Percentiles rank a stretch among this genome's conserved stretches.
phyloP scores from a whole-genome alignment of 129 eudicot genomes.

The Solidago caesia region DNA sequence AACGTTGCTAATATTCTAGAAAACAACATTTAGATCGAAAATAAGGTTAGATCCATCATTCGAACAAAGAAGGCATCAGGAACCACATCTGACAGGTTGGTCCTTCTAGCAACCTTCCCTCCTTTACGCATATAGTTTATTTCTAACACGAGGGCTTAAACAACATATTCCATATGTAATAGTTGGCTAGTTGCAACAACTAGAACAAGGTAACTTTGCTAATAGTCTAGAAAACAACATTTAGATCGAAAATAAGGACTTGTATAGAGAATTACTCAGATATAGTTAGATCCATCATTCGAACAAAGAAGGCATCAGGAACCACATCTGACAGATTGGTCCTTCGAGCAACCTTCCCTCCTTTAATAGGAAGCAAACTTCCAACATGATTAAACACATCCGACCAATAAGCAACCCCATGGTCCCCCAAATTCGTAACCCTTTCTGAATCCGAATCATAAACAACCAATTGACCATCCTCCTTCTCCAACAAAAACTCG shows the following conservation, averaged over 20 bases:
- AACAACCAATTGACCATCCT: slow-evolving; percentile 22
- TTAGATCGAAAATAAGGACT: slow-evolving; percentile 1
- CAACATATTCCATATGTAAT: slow-evolving; percentile 16
- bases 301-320: slow-evolving; percentile 24
- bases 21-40: not conserved
- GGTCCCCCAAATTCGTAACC: slow-evolving; percentile 27
- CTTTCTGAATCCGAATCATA: slow-evolving; percentile 27
- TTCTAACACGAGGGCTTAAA: not conserved
- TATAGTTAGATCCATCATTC: slow-evolving; percentile 30
- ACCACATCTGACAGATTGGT: slow-evolving; percentile 19
- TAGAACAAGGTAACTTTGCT: not conserved
- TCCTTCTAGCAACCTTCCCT: slow-evolving; percentile 18
- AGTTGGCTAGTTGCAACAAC: slow-evolving; percentile 14
- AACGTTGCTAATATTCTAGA: too few species aligned
- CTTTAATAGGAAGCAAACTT: slow-evolving; percentile 28
- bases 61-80: slow-evolving; percentile 25
- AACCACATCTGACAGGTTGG: slow-evolving; percentile 17
- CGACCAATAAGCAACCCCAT: slow-evolving; percentile 33
- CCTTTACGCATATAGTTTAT: not conserved
- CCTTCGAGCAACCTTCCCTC: slow-evolving; percentile 24
- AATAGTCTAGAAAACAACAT: slow-evolving; percentile 11
- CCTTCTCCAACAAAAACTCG: slow-evolving; percentile 36
- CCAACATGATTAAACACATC: slow-evolving; percentile 34
- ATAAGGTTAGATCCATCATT: slow-evolving; percentile 29
- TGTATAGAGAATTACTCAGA: slow-evolving; percentile 5